phyloP scores from a whole-genome alignment of 1,284 basidiomycete genomes.

The Entoloma clypeatum region DNA sequence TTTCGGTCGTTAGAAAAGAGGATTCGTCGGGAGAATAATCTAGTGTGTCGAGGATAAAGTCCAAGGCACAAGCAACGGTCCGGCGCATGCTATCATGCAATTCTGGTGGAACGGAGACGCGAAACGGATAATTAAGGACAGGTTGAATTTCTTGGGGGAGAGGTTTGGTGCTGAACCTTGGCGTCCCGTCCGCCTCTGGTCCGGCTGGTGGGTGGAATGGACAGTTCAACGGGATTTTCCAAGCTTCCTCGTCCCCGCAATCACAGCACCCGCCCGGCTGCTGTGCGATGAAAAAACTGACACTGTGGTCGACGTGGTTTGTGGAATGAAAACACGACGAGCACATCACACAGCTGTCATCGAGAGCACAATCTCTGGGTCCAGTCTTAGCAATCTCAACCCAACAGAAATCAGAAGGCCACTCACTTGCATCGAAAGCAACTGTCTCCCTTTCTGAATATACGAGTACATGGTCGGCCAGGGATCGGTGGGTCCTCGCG shows the following conservation, averaged over 20 bases:
- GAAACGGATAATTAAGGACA: constrained; percentile 54
- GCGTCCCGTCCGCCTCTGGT: constrained; percentile 32
- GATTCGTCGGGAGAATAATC: constrained; percentile 84
- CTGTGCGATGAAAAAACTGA: constrained; percentile 87
- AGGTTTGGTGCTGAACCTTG: constrained; percentile 30
- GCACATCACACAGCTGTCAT: constrained; percentile 87
- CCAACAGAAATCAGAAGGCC: constrained; percentile 1
- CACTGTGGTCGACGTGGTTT: constrained; percentile 81
- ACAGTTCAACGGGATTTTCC: constrained; percentile 67
- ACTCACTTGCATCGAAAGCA: constrained; percentile 91
- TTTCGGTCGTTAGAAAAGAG: constrained; percentile 62
- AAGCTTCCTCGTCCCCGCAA: constrained; percentile 87
- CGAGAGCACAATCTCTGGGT: constrained; percentile 80
- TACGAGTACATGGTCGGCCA: constrained; percentile 69
- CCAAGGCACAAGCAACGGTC: constrained; percentile 75
- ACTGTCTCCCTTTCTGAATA: constrained; percentile 81
- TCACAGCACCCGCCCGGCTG: constrained; percentile 91
- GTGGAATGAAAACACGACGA: constrained; percentile 84
- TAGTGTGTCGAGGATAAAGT: constrained; percentile 83
- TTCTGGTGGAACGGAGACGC: constrained; percentile 55
- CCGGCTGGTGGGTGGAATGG: constrained; percentile 52
- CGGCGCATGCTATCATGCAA: constrained; percentile 69
- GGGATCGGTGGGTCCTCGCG: constrained; percentile 55
- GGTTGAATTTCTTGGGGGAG: constrained; percentile 50
- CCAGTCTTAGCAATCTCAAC: constrained; percentile 9